Percentiles rank a stretch among this genome's conserved stretches.
These are phyloP conservation scores for Claviceps maximensis DNA, from an alignment of 2,329 filamentous ascomycete species.

Conservation along the genomic window DNA sequence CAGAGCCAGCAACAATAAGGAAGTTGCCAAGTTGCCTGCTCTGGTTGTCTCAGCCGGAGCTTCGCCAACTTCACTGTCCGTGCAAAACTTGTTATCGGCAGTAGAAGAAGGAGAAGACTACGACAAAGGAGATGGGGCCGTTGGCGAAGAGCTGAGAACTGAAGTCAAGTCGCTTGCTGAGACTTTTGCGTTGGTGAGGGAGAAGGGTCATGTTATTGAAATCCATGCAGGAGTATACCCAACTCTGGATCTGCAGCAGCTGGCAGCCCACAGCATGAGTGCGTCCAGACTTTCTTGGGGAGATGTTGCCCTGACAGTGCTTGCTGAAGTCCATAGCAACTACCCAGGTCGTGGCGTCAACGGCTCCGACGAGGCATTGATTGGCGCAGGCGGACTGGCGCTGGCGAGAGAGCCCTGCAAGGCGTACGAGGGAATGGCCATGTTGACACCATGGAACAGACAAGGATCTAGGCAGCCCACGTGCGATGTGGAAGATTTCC, in stretches of 20 bases:
- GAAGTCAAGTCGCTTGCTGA: slow-evolving; percentile 10
- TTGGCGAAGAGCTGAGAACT: slow-evolving; percentile 8
- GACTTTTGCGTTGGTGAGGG: slow-evolving; percentile 16
- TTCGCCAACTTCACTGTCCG: slow-evolving; percentile 49
- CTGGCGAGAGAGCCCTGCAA: slow-evolving; percentile 64
- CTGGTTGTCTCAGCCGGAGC: slow-evolving; percentile 54
- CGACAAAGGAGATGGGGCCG: slow-evolving; percentile 1
- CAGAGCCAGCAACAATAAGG: slow-evolving; percentile 9
- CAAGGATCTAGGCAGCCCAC: slow-evolving; percentile 18
- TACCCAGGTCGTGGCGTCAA: slow-evolving; percentile 45
- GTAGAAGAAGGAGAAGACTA: neutral
- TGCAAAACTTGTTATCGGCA: slow-evolving; percentile 13
- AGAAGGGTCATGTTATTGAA: slow-evolving; percentile 39
- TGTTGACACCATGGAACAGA: slow-evolving; percentile 45
- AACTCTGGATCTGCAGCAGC: slow-evolving; percentile 64
- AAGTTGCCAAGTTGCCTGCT: slow-evolving; percentile 8
- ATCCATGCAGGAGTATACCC: slow-evolving; percentile 69
- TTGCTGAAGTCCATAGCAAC: slow-evolving; percentile 58
- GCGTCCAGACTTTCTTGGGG: slow-evolving; percentile 30
- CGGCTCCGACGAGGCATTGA: slow-evolving; percentile 46
- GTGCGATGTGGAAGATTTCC: slow-evolving; percentile 21
- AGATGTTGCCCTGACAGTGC: slow-evolving; percentile 52
- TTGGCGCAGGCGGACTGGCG: slow-evolving; percentile 56
- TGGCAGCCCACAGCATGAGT: slow-evolving; percentile 52
- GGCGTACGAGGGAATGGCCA: slow-evolving; percentile 58